These are phyloP conservation scores for Wickerhamiella musiphila DNA, from an alignment of 805 yeast species.

Conservation along the genomic window DNA sequence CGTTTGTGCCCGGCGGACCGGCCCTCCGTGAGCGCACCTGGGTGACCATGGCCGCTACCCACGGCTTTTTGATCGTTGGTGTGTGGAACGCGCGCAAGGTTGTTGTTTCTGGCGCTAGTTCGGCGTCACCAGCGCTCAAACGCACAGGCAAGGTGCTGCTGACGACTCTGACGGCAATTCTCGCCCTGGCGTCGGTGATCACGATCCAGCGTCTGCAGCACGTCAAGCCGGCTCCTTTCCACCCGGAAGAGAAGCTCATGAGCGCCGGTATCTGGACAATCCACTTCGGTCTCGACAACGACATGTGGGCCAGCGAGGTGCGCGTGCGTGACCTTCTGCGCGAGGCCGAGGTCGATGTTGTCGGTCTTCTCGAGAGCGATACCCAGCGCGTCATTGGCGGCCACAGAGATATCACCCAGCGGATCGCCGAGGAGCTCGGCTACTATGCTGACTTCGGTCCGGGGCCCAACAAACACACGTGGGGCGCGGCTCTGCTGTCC, in stretches of 20 bases:
- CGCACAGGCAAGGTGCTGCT: conserved; percentile 15
- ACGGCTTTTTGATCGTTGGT: conserved; percentile 36
- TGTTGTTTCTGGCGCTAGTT: conserved; percentile 2
- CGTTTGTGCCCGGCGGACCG: conserved; percentile 93
- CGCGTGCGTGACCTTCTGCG: conserved; percentile 70
- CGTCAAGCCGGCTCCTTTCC: conserved; percentile 46
- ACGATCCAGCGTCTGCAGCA: conserved; percentile 41
- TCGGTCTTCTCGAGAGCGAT: conserved; percentile 83
- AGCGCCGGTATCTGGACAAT: conserved; percentile 98
- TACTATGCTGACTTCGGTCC: conserved; percentile 97
- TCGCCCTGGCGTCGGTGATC: conserved; percentile 32
- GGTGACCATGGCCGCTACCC: conserved; percentile 43
- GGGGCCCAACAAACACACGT: conserved; percentile 93
- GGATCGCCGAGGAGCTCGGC: conserved; percentile 77
- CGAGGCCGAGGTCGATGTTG: conserved; percentile 79
- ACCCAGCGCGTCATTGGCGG: conserved; percentile 92
- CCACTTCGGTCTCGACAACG: conserved; percentile 93
- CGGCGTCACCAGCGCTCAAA: conserved; percentile 10
- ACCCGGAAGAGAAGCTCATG: conserved; percentile 48
- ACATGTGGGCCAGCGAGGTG: conserved; percentile 92
- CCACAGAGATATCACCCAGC: conserved; percentile 82
- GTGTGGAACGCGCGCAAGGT: conserved; percentile 20
- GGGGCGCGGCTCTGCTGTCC: conserved; percentile 90
- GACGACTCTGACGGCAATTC: conserved; percentile 23
- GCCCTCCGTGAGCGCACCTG: conserved; percentile 78